Conservation (phyloP, 1,139 yeast species). For the Geotrichum candidum region DNA sequence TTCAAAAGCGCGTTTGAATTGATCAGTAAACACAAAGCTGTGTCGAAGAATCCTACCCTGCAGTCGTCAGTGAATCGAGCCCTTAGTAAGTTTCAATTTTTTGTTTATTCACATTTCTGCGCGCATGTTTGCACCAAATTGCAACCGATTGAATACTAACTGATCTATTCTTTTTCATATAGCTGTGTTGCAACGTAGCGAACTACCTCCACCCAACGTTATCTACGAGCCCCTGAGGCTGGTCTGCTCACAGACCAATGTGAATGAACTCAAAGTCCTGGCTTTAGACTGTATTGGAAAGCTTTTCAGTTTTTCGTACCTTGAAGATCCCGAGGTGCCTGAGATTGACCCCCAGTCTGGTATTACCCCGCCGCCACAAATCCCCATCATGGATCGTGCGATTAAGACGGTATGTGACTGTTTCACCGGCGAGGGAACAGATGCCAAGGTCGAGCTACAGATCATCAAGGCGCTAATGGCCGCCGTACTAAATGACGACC, state of each 20-base stretch:
- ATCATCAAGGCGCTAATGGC: constrained; percentile 88
- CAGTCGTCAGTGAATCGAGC: constrained; percentile 41
- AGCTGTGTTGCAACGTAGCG: constrained; percentile 23
- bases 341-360: constrained; percentile 35
- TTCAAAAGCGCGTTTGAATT: constrained; percentile 45
- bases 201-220: constrained; percentile 41
- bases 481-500: constrained; percentile 69
- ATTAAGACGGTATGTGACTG: constrained; percentile 80
- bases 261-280: constrained; percentile 47
- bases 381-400: constrained; percentile 71
- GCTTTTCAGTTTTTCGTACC: constrained; percentile 56
- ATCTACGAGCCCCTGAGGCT: constrained; percentile 58
- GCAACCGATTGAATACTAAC: background rate
- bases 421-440: constrained; percentile 89
- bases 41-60: constrained; percentile 43
- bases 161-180: constrained; percentile 17
- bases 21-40: constrained; percentile 45
- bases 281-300: constrained; percentile 65
- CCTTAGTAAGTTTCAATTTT: constrained; percentile 27
- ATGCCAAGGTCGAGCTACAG: constrained; percentile 81
- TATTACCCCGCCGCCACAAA: constrained; percentile 49
- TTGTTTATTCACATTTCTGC: background rate
- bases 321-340: constrained; percentile 45
- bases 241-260: constrained; percentile 50
- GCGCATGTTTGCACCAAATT: background rate